phyloP scores from a whole-genome alignment of 257 asterid genomes.

The Nicotiana otophora region DNA sequence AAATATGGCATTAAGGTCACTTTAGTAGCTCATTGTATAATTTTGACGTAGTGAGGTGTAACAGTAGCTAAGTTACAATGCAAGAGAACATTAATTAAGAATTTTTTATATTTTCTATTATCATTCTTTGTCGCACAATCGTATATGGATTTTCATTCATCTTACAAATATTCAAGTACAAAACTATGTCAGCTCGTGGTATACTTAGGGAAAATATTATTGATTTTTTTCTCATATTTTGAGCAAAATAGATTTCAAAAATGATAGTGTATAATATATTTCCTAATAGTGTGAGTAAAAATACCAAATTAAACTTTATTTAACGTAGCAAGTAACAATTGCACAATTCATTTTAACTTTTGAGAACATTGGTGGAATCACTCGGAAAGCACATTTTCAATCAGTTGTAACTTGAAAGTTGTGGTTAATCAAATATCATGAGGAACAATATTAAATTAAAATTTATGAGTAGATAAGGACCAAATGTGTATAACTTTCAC shows the following conservation, averaged over 20 bases:
- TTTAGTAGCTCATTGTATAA: background rate
- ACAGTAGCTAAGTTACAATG: background rate
- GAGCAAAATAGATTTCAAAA: background rate
- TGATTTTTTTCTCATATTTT: background rate
- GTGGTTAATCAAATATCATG: no score
- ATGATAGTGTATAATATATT: background rate
- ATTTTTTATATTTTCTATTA: no score
- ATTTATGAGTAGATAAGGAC: background rate
- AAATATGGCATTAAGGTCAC: background rate
- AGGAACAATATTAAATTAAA: no score
- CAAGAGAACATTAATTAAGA: background rate
- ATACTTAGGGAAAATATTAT: background rate
- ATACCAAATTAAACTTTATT: background rate
- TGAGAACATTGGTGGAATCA: background rate
- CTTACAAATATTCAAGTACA: background rate
- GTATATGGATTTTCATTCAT: background rate
- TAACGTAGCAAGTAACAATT: background rate
- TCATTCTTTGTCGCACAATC: background rate
- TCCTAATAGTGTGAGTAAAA: background rate
- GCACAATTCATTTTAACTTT: background rate
- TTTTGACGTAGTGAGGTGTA: background rate
- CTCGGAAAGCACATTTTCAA: background rate
- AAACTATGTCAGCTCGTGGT: background rate
- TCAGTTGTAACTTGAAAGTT: background rate
- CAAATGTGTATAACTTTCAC: background rate